Percentiles rank a stretch among this genome's conserved stretches.
These are phyloP conservation scores for Epichloe scottii DNA, from an alignment of 2,329 filamentous ascomycete species.

Conservation along the genomic window DNA sequence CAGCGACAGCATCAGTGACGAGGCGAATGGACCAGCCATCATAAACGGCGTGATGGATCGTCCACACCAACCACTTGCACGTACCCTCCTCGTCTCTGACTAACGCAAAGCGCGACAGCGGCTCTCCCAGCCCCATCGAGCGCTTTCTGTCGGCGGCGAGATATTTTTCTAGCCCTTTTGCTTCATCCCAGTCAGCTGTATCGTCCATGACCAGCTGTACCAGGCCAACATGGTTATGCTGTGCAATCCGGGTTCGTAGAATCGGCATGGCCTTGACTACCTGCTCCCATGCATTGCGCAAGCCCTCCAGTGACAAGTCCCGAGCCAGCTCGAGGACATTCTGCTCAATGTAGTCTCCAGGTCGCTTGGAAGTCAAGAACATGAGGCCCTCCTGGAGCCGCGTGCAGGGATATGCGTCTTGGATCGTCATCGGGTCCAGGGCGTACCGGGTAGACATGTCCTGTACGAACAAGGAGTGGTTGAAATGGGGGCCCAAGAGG, in stretches of 20 bases:
- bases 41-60: constrained; percentile 38
- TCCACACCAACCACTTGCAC: constrained; percentile 27
- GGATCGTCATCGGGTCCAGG: constrained; percentile 5
- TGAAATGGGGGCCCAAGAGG: neutral
- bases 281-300: constrained; percentile 6
- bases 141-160: constrained; percentile 22
- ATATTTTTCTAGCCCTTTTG: constrained; percentile 21
- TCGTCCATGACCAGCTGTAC: constrained; percentile 31
- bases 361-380: constrained; percentile 17
- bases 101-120: constrained; percentile 28
- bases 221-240: constrained; percentile 25
- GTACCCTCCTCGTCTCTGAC: constrained; percentile 16
- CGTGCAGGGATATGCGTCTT: constrained; percentile 27
- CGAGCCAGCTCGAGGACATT: constrained; percentile 7
- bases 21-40: constrained; percentile 35
- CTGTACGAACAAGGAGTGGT: neutral
- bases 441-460: neutral
- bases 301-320: constrained; percentile 1
- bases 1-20: constrained; percentile 22
- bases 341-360: constrained; percentile 22
- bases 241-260: constrained; percentile 33
- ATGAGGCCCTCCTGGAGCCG: constrained; percentile 27
- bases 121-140: constrained; percentile 25
- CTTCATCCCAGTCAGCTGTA: constrained; percentile 15
- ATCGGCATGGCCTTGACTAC: constrained; percentile 14